These are phyloP conservation scores for Triticum turgidum DNA, from an alignment of 176 grass and related monocot species.

Conservation along the genomic window DNA sequence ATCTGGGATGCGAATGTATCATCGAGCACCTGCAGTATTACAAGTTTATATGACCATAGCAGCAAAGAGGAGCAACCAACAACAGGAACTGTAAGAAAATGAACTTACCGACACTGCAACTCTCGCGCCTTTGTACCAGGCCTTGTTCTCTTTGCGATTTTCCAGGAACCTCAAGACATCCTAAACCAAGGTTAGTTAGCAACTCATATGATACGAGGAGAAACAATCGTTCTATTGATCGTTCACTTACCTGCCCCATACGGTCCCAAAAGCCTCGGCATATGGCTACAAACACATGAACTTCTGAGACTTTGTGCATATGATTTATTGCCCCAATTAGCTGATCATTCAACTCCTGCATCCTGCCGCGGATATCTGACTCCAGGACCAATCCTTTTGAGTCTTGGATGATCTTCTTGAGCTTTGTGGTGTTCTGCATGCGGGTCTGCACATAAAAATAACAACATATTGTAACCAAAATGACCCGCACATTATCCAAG, in stretches of 20 bases:
- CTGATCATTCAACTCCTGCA: slow-evolving; percentile 82
- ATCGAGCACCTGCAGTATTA: slow-evolving; percentile 69
- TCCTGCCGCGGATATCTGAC: slow-evolving; percentile 87
- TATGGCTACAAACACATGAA: slow-evolving; percentile 78
- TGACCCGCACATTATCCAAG: not conserved
- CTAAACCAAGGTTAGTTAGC: slow-evolving; percentile 43
- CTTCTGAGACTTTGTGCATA: slow-evolving; percentile 73
- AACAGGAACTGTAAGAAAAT: not conserved
- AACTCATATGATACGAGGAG: not conserved
- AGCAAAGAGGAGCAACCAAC: not conserved
- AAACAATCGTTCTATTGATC: not conserved
- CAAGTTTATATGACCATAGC: not conserved
- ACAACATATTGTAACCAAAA: not conserved
- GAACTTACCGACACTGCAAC: slow-evolving; percentile 79
- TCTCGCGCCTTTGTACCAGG: slow-evolving; percentile 85
- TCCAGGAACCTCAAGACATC: slow-evolving; percentile 94
- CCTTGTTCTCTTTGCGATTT: slow-evolving; percentile 88
- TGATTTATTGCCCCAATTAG: slow-evolving; percentile 79
- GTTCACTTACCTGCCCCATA: slow-evolving; percentile 74
- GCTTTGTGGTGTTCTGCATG: slow-evolving; percentile 78
- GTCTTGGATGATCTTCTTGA: slow-evolving; percentile 96
- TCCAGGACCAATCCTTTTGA: slow-evolving; percentile 87
- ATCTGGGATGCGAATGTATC: slow-evolving; percentile 93
- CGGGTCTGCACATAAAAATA: slow-evolving; percentile 57
- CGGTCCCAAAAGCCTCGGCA: slow-evolving; percentile 94